phyloP scores from a whole-genome alignment of 2,329 filamentous ascomycete genomes.

The Alternaria solani region DNA sequence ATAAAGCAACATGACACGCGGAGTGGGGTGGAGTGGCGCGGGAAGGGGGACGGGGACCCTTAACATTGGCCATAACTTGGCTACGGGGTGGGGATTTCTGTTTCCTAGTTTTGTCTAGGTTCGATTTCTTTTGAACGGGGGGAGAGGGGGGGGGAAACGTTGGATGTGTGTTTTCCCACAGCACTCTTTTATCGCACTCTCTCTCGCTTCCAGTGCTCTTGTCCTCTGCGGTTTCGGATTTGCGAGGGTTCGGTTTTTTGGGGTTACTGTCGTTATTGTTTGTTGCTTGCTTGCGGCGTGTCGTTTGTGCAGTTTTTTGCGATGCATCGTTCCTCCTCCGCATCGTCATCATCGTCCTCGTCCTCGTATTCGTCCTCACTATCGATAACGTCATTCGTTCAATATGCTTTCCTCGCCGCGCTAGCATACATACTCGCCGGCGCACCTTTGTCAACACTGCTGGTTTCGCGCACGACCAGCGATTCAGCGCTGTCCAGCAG shows the following conservation, averaged over 20 bases:
- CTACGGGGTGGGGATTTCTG: background rate
- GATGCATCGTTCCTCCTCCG: constrained; percentile 11
- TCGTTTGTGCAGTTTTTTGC: background rate
- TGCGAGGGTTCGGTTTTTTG: too few relatives aligned
- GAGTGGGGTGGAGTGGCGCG: background rate
- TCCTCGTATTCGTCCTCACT: constrained; percentile 15
- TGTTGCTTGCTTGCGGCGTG: background rate
- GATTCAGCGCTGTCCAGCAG: background rate
- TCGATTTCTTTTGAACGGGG: background rate
- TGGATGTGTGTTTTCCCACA: background rate
- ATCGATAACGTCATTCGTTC: constrained; percentile 35
- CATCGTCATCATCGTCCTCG: constrained; percentile 6
- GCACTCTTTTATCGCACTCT: background rate
- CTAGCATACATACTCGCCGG: constrained; percentile 48
- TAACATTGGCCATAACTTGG: background rate
- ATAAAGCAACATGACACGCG: constrained; percentile 1
- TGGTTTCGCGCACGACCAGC: background rate
- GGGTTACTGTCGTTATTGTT: background rate
- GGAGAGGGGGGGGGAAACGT: background rate
- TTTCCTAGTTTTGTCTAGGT: background rate
- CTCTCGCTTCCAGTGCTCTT: background rate
- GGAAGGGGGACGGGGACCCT: background rate
- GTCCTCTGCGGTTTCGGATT: background rate
- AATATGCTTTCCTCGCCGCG: constrained; percentile 42
- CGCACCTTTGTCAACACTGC: constrained; percentile 38